Base-by-base conservation (phyloP, 2,329 filamentous ascomycete genomes). In the Trichoderma pleuroti region DNA sequence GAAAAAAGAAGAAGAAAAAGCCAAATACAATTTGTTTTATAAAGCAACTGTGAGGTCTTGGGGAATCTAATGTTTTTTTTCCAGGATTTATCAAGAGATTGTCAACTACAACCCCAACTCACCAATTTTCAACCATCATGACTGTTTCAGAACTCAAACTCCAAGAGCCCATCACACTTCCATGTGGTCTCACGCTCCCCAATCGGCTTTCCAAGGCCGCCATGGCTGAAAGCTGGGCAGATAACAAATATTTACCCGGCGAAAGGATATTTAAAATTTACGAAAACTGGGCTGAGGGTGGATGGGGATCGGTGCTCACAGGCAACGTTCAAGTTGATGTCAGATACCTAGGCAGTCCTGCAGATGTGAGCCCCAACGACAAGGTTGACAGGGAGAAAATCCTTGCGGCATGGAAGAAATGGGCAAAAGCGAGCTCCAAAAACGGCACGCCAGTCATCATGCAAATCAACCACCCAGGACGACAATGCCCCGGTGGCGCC, bases 171-270 rank as follows among this genome's bases (percentile, higher is more conserved):
- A 75, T 87, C 18, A 86, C 82, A 46, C 81, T 89, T 1, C 84
- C 85, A 72, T 87, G 86, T 75, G 88, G 88, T 1, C 80, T 90
- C 30, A 82, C 80, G 0, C 76, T 90, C 3, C 85, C 85, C 3
- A 90, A 90, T 74, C 84, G 87, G 6, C 80, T 90, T 1, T 81
- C 77, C 57, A 82, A 86, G 73, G 81, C 87, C 57, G 85, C 87
- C 36, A 82, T 88, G 79, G 82, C 85, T 5, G 84, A 87, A 72
- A 73, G 73, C 5, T 76, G 85, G 75, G 79, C 81, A 30, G 79
- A 82, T 73, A 76, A 75, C 6, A 77, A 84, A 70, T 72, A 84
- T 32, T 79, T 84, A 1, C 86, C 86, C 0, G 81, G 81, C 14
- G 74, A 82, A 8, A 76, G 80, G 2, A 79, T 86, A 16, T 61